Conservation (phyloP, 768 basidiomycete genomes). For the Melanogaster broomeanus region DNA sequence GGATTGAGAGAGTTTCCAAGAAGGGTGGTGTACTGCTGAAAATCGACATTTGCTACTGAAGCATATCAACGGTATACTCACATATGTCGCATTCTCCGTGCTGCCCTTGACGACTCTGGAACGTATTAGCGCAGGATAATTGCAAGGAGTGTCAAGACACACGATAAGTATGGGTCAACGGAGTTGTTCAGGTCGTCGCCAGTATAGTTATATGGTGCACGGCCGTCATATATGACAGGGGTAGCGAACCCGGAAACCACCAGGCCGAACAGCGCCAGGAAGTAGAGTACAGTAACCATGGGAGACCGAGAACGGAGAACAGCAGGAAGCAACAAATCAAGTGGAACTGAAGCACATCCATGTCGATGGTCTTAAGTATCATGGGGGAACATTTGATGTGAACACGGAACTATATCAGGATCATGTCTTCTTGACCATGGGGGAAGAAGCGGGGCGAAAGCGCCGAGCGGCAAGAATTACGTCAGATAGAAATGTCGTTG, state of each 20-base stretch:
- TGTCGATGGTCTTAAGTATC: background rate
- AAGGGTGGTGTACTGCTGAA: slow-evolving; percentile 45
- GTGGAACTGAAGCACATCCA: background rate
- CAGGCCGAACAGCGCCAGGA: background rate
- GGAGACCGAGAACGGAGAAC: background rate
- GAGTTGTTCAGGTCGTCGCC: slow-evolving; percentile 46
- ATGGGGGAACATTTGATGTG: background rate
- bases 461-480: too few species aligned
- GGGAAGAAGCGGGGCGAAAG: background rate
- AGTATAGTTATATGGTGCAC: slow-evolving; percentile 47
- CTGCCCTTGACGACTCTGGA: slow-evolving; percentile 55
- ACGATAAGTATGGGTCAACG: slow-evolving; percentile 57
- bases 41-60: background rate
- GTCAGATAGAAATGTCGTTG: too few species aligned
- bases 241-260: slow-evolving; percentile 19
- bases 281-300: background rate
- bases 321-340: background rate
- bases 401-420: background rate
- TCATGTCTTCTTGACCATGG: background rate
- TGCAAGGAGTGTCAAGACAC: slow-evolving; percentile 17
- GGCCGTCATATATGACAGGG: slow-evolving; percentile 53
- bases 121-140: background rate
- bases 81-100: slow-evolving; percentile 47
- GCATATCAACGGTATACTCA: slow-evolving; percentile 17
- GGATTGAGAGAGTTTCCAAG: slow-evolving; percentile 32